Evolutionary conservation across 2,329 filamentous ascomycete species (phyloP).

Genomic region (Aureobasidium namibiae): DNA sequence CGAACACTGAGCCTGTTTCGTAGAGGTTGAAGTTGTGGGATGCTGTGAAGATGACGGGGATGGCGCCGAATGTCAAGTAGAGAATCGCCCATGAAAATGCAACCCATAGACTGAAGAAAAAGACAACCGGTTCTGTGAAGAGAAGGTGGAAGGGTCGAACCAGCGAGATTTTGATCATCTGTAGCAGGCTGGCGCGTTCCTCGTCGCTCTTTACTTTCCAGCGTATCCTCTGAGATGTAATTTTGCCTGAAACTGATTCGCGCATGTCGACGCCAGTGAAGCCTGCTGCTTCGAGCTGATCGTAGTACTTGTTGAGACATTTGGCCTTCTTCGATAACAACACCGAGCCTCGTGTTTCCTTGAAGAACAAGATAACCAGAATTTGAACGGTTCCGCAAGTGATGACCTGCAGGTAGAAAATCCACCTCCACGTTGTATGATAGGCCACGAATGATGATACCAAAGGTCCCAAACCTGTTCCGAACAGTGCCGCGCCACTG

Average conservation of each 20-base stretch:
- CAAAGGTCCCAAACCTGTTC: slow-evolving; percentile 71
- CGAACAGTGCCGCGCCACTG: slow-evolving; percentile 67
- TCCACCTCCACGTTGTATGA: slow-evolving; percentile 63
- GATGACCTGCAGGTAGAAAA: slow-evolving; percentile 81
- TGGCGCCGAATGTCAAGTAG: slow-evolving; percentile 73
- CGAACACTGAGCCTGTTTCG: slow-evolving; percentile 64
- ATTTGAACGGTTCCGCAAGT: slow-evolving; percentile 55
- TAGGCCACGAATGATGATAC: slow-evolving; percentile 56
- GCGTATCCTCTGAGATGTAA: slow-evolving; percentile 50
- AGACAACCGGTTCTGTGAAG: slow-evolving; percentile 68
- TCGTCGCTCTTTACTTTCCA: slow-evolving; percentile 78
- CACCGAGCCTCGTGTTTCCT: slow-evolving; percentile 75
- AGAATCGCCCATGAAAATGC: slow-evolving; percentile 84
- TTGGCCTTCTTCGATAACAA: slow-evolving; percentile 68
- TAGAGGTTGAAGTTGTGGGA: slow-evolving; percentile 61
- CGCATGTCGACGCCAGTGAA: slow-evolving; percentile 47
- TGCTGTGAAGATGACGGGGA: slow-evolving; percentile 66
- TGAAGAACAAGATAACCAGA: slow-evolving; percentile 61
- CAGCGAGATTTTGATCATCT: slow-evolving; percentile 66
- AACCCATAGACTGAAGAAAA: slow-evolving; percentile 84
- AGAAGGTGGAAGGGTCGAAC: slow-evolving; percentile 72
- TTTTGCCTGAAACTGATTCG: slow-evolving; percentile 20
- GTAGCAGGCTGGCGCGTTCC: slow-evolving; percentile 57
- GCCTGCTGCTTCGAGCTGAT: slow-evolving; percentile 58
- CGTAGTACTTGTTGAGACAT: slow-evolving; percentile 71